A percentile compares a stretch with the other conserved stretches of the same genome.
Conservation (phyloP, 169 alveolate genomes). For the Plasmodium coatneyi region DNA sequence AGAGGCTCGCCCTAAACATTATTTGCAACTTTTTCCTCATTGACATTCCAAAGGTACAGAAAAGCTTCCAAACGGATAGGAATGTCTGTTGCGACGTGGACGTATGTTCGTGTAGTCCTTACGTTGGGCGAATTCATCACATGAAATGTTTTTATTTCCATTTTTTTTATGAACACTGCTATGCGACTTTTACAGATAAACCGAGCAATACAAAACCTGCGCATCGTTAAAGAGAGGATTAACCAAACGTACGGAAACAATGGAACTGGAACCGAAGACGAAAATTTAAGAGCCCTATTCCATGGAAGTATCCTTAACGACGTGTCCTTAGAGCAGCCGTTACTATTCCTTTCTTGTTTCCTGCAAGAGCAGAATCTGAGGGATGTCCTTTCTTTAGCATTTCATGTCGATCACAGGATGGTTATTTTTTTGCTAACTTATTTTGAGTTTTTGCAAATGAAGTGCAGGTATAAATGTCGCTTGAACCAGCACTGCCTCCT, state of each 20-base stretch:
- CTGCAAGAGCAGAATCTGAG: neutral
- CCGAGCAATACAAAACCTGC: slow-evolving; percentile 6
- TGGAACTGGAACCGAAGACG: neutral
- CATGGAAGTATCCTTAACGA: neutral
- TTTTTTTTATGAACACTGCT: slow-evolving; percentile 14
- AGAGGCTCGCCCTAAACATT: slow-evolving; percentile 18
- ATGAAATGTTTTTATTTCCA: neutral
- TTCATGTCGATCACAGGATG: neutral
- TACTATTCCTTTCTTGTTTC: slow-evolving; percentile 33
- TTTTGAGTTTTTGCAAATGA: neutral
- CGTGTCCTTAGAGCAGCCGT: neutral
- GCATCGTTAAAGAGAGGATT: slow-evolving; percentile 11
- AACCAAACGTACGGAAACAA: neutral
- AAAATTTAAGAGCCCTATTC: neutral
- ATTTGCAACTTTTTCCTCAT: slow-evolving; percentile 39
- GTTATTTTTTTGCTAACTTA: slow-evolving; percentile 13
- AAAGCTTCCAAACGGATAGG: neutral
- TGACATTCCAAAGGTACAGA: slow-evolving; percentile 43
- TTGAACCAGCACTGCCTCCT: slow-evolving; percentile 33
- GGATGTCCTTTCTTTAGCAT: slow-evolving; percentile 12
- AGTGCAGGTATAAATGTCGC: slow-evolving; percentile 33
- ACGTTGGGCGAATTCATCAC: neutral
- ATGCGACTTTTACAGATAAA: slow-evolving; percentile 8
- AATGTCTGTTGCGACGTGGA: neutral
- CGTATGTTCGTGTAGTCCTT: neutral